Base-by-base conservation (phyloP, 805 yeast genomes). In the Candida fluviatilis region DNA sequence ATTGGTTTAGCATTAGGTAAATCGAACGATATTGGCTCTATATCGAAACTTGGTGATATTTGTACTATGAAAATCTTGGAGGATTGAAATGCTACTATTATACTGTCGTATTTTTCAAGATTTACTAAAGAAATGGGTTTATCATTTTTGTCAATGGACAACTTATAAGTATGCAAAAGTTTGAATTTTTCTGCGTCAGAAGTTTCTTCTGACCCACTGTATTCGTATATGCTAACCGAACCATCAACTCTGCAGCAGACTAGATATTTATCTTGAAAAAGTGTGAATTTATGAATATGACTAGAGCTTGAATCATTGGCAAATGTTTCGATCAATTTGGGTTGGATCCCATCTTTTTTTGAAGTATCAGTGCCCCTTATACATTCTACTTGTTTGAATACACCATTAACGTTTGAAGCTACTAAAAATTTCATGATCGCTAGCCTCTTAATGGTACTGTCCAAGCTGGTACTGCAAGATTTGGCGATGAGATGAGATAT, bases 341-440 rank as follows among this genome's bases (percentile, higher is more conserved):
- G 95, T 52, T 82, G 85, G 10, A 65, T 59, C 0, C 83, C 82
- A 24, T 75, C 74, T 51, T 82, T 79, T 30, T 70, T 66, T 4
- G 96, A 84, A 3, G 96, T 88, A 51, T 90, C 95, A 0, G 91
- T 82, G 0, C 90, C 91, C 36, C 71, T 64, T 14, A 64, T 55
- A 49, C 88, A 87, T 4, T 70, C 52, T 6, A 86, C 64, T 52
- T 81, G 88, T 47, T 82, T 83, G 38, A 82, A 47, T 4, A 76
- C 68, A 1, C 90, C 89, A 1, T 76, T 72, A 49, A 84, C 90
- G 43, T 77, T 84, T 13, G 85, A 75, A 30, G 87, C 68, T 3
- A 71, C 80, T 32, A 84, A 49, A 11, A 83, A 54, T 57, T 74
- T 81, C 91, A 84, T 82, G 29, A 13, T 26, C 29, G 6, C 6